phyloP scores from a whole-genome alignment of 148 eudicot species.

The Vaccinium darrowii region DNA sequence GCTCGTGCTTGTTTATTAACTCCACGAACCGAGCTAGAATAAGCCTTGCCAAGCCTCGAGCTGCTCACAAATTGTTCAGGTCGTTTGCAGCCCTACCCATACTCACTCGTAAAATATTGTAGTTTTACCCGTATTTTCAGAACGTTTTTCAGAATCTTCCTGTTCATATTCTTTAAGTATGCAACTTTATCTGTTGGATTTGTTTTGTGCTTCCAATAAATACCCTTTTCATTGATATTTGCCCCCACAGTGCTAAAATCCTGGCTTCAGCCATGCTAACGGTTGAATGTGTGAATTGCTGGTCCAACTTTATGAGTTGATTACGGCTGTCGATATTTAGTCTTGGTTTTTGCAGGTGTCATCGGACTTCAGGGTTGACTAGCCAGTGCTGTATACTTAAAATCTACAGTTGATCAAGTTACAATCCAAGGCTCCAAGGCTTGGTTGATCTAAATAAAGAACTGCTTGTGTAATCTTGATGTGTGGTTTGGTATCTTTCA shows the following conservation, averaged over 20 bases:
- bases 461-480: neutral
- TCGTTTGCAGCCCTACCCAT: neutral
- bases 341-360: conserved; percentile 34
- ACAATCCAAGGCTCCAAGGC: neutral
- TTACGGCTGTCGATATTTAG: neutral
- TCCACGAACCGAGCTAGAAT: neutral
- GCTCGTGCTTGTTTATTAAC: neutral
- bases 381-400: neutral
- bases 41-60: neutral
- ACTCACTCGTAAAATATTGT: neutral
- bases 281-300: neutral
- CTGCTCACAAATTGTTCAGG: neutral
- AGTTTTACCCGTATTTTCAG: neutral
- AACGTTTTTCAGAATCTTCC: neutral
- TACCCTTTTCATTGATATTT: neutral
- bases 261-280: neutral
- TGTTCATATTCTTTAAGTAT: neutral
- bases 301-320: neutral
- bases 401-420: neutral
- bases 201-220: neutral
- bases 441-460: neutral
- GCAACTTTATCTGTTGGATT: neutral
- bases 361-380: conserved; percentile 63
- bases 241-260: neutral
- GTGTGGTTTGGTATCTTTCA: neutral